Evolutionary conservation across 345 rosid species (phyloP).

Genomic region (Melaleuca quinquenervia): DNA sequence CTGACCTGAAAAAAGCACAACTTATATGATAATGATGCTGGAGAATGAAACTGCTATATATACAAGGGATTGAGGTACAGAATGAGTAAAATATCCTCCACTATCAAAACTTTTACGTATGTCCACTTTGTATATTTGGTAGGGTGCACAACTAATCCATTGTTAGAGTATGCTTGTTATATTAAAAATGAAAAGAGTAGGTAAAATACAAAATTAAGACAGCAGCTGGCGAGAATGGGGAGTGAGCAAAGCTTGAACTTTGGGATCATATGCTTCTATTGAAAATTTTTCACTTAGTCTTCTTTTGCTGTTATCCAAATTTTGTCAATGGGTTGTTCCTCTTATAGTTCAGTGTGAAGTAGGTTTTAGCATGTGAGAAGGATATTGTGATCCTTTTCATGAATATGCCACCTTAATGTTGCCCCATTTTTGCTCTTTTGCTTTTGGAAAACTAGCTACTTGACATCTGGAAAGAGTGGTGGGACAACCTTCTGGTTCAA

Average conservation of each 20-base stretch:
- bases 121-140: neutral
- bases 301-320: neutral
- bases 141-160: neutral
- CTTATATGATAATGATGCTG: constrained; percentile 17
- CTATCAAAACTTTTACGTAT: neutral
- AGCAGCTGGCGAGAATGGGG: neutral
- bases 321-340: neutral
- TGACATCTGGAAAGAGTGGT: neutral
- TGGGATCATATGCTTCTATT: neutral
- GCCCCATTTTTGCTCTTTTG: neutral
- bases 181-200: neutral
- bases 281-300: neutral
- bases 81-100: neutral
- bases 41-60: neutral
- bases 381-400: neutral
- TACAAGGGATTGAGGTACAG: constrained; percentile 6
- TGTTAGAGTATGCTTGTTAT: neutral
- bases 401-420: neutral
- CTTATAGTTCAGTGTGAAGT: neutral
- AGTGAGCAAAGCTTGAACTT: neutral
- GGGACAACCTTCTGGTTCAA: neutral
- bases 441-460: neutral
- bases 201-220: neutral
- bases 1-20: constrained; percentile 49
- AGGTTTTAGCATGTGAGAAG: neutral